Percentiles rank a stretch among this genome's conserved stretches.
phyloP scores from a whole-genome alignment of 805 yeast species.

The Yamadazyma scolyti region DNA sequence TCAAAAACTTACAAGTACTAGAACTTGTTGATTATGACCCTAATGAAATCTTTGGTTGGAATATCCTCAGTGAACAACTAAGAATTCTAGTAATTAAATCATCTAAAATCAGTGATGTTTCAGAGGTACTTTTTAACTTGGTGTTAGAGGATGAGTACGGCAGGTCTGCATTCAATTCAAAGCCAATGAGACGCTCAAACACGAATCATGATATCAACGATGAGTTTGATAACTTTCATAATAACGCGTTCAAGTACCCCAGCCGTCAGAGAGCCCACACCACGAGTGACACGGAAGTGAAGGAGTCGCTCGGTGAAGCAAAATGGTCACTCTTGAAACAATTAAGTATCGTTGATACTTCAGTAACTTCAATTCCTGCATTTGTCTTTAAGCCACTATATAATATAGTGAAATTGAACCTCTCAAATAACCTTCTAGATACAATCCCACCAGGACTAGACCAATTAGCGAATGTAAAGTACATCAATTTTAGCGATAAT shows the following conservation, averaged over 20 bases:
- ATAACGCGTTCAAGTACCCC: conserved; percentile 21
- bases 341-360: conserved; percentile 37
- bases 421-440: conserved; percentile 51
- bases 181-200: conserved; percentile 6
- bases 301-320: conserved; percentile 20
- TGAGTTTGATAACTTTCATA: conserved; percentile 7
- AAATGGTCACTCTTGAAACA: conserved; percentile 42
- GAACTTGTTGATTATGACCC: conserved; percentile 61
- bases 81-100: conserved; percentile 53
- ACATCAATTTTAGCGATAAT: conserved; percentile 42
- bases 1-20: conserved; percentile 58
- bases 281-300: too few relatives aligned
- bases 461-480: conserved; percentile 44
- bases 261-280: conserved; percentile 22
- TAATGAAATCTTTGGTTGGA: conserved; percentile 66
- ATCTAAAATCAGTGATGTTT: conserved; percentile 47
- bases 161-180: conserved; percentile 16
- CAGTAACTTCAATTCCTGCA: conserved; percentile 32
- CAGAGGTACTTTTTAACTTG: conserved; percentile 48
- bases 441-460: conserved; percentile 52
- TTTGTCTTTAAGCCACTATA: conserved; percentile 36
- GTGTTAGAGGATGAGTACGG: conserved; percentile 52
- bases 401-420: conserved; percentile 46
- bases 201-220: conserved; percentile 6
- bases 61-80: conserved; percentile 49